Conservation (phyloP, 805 yeast species). For the Starmerella khaoyaiensis region DNA sequence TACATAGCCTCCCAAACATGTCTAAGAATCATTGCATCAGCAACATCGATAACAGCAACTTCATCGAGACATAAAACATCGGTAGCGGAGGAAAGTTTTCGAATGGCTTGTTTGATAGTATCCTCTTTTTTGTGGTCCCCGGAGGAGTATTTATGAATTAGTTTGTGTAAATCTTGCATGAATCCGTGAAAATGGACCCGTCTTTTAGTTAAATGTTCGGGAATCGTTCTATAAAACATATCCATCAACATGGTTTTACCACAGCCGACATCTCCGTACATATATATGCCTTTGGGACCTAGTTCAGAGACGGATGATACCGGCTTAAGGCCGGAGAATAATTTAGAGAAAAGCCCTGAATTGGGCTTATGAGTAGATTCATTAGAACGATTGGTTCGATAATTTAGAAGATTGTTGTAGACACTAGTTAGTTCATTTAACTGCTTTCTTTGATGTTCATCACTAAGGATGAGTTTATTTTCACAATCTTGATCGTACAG, state of each 20-base stretch:
- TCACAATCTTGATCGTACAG: constrained; percentile 28
- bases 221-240: constrained; percentile 74
- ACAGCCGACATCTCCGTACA: constrained; percentile 96
- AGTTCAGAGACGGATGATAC: constrained; percentile 8
- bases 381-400: constrained; percentile 42
- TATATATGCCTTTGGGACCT: constrained; percentile 67
- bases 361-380: neutral
- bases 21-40: constrained; percentile 92
- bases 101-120: constrained; percentile 62
- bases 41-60: constrained; percentile 95
- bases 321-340: constrained; percentile 1
- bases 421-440: constrained; percentile 48
- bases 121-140: constrained; percentile 71
- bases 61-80: constrained; percentile 89
- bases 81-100: constrained; percentile 62
- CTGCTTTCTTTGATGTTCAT: constrained; percentile 66
- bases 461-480: constrained; percentile 38
- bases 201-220: constrained; percentile 58
- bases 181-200: constrained; percentile 93
- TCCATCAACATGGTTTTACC: constrained; percentile 99
- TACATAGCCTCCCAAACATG: constrained; percentile 49
- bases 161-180: constrained; percentile 85
- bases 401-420: constrained; percentile 40
- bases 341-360: neutral
- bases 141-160: constrained; percentile 60